Percentiles rank a stretch among this genome's conserved stretches.
phyloP scores from a whole-genome alignment of 371 early-diverging fungal genomes.

The Apophysomyces trapeziformis region DNA sequence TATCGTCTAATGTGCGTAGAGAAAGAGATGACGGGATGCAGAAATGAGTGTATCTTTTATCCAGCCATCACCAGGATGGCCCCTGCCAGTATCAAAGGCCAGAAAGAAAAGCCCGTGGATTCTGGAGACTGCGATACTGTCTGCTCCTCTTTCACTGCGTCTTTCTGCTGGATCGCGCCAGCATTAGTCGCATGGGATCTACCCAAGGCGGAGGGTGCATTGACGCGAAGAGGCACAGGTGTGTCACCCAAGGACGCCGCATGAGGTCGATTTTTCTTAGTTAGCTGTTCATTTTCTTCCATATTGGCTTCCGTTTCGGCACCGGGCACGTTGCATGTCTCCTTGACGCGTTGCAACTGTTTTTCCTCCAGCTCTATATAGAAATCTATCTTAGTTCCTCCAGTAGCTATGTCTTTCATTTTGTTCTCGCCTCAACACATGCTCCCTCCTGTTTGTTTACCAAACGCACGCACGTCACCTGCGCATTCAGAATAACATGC shows the following conservation, averaged over 20 bases:
- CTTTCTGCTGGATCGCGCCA: not conserved
- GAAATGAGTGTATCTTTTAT: too few relatives aligned
- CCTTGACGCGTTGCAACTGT: not conserved
- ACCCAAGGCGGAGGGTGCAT: not conserved
- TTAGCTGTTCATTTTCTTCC: not conserved
- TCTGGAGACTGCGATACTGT: not conserved
- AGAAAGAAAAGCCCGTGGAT: not conserved
- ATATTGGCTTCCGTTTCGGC: constrained; percentile 2
- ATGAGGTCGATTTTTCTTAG: not conserved
- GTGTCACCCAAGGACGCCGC: not conserved
- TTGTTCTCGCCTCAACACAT: not conserved
- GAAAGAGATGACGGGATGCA: too few relatives aligned
- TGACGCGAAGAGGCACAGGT: not conserved
- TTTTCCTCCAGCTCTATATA: constrained; percentile 1
- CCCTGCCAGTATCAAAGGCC: not conserved
- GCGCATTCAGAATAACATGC: constrained; percentile 29
- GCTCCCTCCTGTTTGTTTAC: constrained; percentile 7
- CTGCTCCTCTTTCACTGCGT: not conserved
- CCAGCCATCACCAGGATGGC: too few relatives aligned
- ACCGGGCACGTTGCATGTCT: not conserved
- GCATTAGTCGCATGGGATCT: not conserved
- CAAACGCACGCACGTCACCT: constrained; percentile 2
- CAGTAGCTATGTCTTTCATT: not conserved
- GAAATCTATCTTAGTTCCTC: too few relatives aligned
- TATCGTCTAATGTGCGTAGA: too few relatives aligned